Evolutionary conservation across 495 filamentous ascomycete genomes (phyloP).

Genomic region (Bathelium albidoporum): DNA sequence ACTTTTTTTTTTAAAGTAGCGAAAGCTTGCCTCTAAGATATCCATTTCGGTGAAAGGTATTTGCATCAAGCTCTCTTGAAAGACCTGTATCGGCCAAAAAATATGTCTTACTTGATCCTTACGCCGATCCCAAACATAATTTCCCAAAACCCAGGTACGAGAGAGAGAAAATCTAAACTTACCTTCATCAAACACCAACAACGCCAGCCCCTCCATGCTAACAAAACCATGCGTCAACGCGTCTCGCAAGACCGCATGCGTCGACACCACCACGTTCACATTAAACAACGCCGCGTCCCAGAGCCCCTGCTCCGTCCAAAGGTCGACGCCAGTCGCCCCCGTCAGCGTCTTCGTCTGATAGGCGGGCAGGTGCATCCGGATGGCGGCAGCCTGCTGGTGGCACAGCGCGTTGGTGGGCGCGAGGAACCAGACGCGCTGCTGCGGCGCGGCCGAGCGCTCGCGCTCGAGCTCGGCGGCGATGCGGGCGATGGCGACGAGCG

Average conservation of each 20-base stretch:
- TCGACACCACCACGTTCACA: constrained; percentile 65
- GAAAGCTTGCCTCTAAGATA: not conserved
- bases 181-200: constrained; percentile 92
- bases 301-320: constrained; percentile 58
- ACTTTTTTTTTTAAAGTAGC: not conserved
- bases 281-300: constrained; percentile 67
- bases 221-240: constrained; percentile 76
- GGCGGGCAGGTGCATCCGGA: constrained; percentile 51
- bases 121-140: too few species aligned
- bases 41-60: not conserved
- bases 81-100: not conserved
- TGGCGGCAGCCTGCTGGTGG: constrained; percentile 57
- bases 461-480: constrained; percentile 67
- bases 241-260: constrained; percentile 67
- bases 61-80: constrained; percentile 6
- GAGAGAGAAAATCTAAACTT: constrained; percentile 10
- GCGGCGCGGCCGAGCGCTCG: constrained; percentile 14
- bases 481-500: constrained; percentile 71
- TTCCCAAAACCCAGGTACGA: not conserved
- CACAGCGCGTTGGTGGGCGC: constrained; percentile 68
- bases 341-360: constrained; percentile 54
- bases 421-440: constrained; percentile 75
- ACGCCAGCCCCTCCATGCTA: constrained; percentile 48
- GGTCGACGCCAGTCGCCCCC: constrained; percentile 59
- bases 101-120: too few species aligned